A percentile compares a stretch with the other conserved stretches of the same genome.
These are phyloP conservation scores for Streptanthus diversifolius DNA, from an alignment of 345 rosid species.

Conservation along the genomic window DNA sequence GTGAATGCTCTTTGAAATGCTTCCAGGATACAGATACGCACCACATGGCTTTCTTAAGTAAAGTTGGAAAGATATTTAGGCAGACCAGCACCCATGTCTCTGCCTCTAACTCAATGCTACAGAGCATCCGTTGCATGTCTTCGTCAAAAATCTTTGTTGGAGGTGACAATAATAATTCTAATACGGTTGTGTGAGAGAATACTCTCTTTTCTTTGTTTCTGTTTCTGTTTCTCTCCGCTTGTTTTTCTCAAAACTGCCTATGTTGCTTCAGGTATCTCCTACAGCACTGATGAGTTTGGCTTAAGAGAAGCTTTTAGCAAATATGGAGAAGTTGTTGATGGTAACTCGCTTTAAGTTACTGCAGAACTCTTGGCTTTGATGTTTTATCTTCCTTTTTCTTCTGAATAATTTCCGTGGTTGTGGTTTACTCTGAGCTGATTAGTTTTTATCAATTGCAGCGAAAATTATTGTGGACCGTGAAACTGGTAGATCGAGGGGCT, in stretches of 20 bases:
- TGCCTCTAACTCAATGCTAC: conserved; percentile 48
- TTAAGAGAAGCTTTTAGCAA: conserved; percentile 71
- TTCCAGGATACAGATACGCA: neutral
- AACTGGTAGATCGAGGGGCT: conserved; percentile 88
- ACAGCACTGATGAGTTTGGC: conserved; percentile 61
- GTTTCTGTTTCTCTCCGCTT: neutral
- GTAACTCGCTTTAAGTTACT: conserved; percentile 39
- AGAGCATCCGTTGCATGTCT: conserved; percentile 79
- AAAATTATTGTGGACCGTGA: conserved; percentile 85
- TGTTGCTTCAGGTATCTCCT: conserved; percentile 66
- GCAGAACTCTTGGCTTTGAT: conserved; percentile 39
- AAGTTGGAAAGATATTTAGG: conserved; percentile 60
- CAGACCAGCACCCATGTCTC: conserved; percentile 51
- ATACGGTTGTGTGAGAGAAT: neutral
- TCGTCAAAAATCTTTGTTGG: conserved; percentile 75
- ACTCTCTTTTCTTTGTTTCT: neutral
- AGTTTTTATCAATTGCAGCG: conserved; percentile 42
- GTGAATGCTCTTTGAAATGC: conserved; percentile 6
- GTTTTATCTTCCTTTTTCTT: neutral
- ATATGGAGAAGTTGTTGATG: conserved; percentile 87
- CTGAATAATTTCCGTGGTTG: neutral
- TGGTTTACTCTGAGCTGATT: neutral
- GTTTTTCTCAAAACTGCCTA: neutral
- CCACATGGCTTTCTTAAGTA: conserved; percentile 82
- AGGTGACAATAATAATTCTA: conserved; percentile 42